These are phyloP conservation scores for Podospora sp. DNA, from an alignment of 495 filamentous ascomycete species.

Conservation along the genomic window DNA sequence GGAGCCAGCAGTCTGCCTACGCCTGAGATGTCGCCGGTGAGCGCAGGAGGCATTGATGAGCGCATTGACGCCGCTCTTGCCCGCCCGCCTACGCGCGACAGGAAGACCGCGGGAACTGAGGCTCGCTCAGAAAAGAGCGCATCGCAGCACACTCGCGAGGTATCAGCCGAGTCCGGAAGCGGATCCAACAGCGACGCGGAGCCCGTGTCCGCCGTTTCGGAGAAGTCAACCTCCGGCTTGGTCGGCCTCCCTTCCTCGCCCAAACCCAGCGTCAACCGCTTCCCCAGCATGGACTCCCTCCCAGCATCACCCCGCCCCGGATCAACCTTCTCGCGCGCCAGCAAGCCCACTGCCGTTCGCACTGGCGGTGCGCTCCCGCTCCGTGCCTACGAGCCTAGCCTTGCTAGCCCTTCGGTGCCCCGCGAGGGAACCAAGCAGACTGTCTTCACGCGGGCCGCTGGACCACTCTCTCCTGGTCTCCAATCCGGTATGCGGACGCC, in stretches of 20 bases:
- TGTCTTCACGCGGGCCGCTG: slow-evolving; percentile 65
- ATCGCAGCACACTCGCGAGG: slow-evolving; percentile 38
- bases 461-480: slow-evolving; percentile 48
- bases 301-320: slow-evolving; percentile 50
- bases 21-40: slow-evolving; percentile 52
- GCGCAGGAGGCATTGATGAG: slow-evolving; percentile 52
- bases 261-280: slow-evolving; percentile 49
- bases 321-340: slow-evolving; percentile 38
- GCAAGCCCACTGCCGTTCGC: slow-evolving; percentile 45
- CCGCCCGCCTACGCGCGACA: slow-evolving; percentile 21
- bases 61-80: slow-evolving; percentile 44
- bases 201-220: slow-evolving; percentile 46
- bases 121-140: slow-evolving; percentile 13
- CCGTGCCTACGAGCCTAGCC: slow-evolving; percentile 61
- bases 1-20: slow-evolving; percentile 42
- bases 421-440: slow-evolving; percentile 70
- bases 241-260: slow-evolving; percentile 52
- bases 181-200: slow-evolving; percentile 29
- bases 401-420: slow-evolving; percentile 47
- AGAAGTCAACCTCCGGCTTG: slow-evolving; percentile 44
- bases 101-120: neutral
- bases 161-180: slow-evolving; percentile 33
- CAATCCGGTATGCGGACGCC: slow-evolving; percentile 58
- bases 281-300: slow-evolving; percentile 46
- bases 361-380: slow-evolving; percentile 60